Percentiles rank a stretch among this genome's conserved stretches.
phyloP scores from a whole-genome alignment of 2,329 filamentous ascomycete genomes.

The Chaetomiaceae sp. region DNA sequence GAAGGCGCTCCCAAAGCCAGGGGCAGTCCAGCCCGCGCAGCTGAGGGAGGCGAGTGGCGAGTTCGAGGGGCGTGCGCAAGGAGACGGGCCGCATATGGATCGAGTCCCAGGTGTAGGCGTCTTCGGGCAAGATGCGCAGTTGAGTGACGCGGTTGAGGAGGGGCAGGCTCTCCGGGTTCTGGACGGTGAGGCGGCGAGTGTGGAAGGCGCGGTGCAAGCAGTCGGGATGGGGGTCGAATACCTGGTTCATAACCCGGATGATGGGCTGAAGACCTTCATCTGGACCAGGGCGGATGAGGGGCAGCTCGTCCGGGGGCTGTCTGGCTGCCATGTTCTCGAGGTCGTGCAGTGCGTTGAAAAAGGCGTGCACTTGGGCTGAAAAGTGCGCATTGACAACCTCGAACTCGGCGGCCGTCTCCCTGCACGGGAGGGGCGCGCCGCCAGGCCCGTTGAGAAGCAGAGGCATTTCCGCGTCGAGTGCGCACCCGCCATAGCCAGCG shows the following conservation, averaged over 20 bases:
- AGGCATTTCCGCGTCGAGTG: constrained; percentile 1
- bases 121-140: constrained; percentile 4
- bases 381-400: constrained; percentile 4
- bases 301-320: constrained; percentile 5
- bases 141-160: constrained; percentile 5
- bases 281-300: constrained; percentile 11
- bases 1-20: constrained; percentile 27
- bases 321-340: too few relatives aligned
- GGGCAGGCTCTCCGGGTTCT: constrained; percentile 5
- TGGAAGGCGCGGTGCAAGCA: constrained; percentile 10
- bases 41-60: constrained; percentile 22
- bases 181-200: constrained; percentile 12
- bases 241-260: background rate
- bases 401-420: background rate
- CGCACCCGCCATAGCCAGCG: constrained; percentile 15
- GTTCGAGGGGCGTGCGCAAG: constrained; percentile 21
- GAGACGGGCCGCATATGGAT: constrained; percentile 22
- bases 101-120: background rate
- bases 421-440: background rate
- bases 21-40: constrained; percentile 20
- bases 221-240: background rate
- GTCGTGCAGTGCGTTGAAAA: too few relatives aligned
- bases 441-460: background rate
- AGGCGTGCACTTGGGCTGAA: too few relatives aligned
- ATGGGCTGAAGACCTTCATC: constrained; percentile 6